Percentiles rank a stretch among this genome's conserved stretches.
These are phyloP conservation scores for Bipolaris sorokiniana DNA, from an alignment of 2,329 filamentous ascomycete species.

Conservation along the genomic window DNA sequence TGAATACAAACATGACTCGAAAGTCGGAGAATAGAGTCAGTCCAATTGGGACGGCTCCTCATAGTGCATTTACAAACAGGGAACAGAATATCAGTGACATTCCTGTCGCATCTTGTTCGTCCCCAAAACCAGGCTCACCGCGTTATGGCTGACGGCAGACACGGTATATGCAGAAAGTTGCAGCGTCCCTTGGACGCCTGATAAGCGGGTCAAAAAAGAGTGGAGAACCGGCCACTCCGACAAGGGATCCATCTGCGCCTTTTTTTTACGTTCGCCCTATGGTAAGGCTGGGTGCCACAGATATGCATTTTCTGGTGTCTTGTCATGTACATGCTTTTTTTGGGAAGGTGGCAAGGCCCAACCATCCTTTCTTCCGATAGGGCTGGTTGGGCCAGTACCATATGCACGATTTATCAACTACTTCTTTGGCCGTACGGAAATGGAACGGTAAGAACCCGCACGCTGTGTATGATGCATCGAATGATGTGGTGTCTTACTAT, in stretches of 20 bases:
- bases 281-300: slow-evolving; percentile 1
- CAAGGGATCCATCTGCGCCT: neutral
- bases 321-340: neutral
- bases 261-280: neutral
- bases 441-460: no score
- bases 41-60: neutral
- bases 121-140: neutral
- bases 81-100: neutral
- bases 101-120: neutral
- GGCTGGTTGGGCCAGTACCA: neutral
- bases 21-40: neutral
- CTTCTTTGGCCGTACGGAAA: neutral
- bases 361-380: no score
- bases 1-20: neutral
- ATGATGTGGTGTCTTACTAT: neutral
- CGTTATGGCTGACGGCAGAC: slow-evolving; percentile 1
- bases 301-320: neutral
- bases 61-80: no score
- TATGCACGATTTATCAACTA: neutral
- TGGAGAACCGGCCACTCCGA: slow-evolving; percentile 11
- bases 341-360: no score
- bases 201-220: slow-evolving; percentile 4
- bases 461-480: neutral
- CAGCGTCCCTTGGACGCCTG: slow-evolving; percentile 7
- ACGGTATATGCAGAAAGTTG: neutral